These are phyloP conservation scores for Aspergillus arachidicola DNA, from an alignment of 2,329 filamentous ascomycete genomes.

Conservation along the genomic window DNA sequence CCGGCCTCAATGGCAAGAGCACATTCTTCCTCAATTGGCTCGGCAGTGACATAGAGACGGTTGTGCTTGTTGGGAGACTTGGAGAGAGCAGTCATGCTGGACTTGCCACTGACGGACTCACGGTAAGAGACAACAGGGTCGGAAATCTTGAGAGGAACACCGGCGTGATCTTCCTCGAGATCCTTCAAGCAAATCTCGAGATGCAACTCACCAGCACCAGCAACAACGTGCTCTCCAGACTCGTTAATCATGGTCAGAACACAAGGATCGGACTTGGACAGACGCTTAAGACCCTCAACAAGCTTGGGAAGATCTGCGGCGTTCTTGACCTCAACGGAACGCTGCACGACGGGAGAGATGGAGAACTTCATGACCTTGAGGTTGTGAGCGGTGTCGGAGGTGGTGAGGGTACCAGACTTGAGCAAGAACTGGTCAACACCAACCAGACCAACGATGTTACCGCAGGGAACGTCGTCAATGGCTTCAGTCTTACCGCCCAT, in stretches of 20 bases:
- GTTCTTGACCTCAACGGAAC: slow-evolving; percentile 99
- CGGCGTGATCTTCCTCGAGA: slow-evolving; percentile 98
- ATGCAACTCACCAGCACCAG: slow-evolving; percentile 98
- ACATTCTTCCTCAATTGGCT: slow-evolving; percentile 91
- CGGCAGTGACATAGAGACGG: slow-evolving; percentile 94
- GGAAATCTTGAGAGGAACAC: slow-evolving; percentile 95
- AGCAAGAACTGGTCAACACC: slow-evolving; percentile 99
- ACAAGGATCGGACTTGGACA: slow-evolving; percentile 99
- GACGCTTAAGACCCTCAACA: slow-evolving; percentile 99
- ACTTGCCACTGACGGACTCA: slow-evolving; percentile 85
- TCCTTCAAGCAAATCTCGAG: slow-evolving; percentile 99
- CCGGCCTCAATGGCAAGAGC: slow-evolving; percentile 85
- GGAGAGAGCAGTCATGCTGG: slow-evolving; percentile 94
- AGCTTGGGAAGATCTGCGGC: slow-evolving; percentile 99
- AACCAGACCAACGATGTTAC: slow-evolving; percentile 99
- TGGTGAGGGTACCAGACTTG: slow-evolving; percentile 99
- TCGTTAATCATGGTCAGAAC: slow-evolving; percentile 86
- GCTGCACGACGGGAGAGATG: slow-evolving; percentile 97
- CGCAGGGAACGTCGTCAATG: slow-evolving; percentile 97
- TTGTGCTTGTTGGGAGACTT: slow-evolving; percentile 99
- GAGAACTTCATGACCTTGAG: slow-evolving; percentile 99
- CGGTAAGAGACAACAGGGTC: slow-evolving; percentile 98
- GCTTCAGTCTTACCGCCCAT: slow-evolving; percentile 99
- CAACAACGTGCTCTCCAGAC: slow-evolving; percentile 98
- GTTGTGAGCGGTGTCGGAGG: slow-evolving; percentile 97